A percentile compares a stretch with the other conserved stretches of the same genome.
Evolutionary conservation across 2,329 filamentous ascomycete species (phyloP).

Genomic region (Neofusicoccum ribis): DNA sequence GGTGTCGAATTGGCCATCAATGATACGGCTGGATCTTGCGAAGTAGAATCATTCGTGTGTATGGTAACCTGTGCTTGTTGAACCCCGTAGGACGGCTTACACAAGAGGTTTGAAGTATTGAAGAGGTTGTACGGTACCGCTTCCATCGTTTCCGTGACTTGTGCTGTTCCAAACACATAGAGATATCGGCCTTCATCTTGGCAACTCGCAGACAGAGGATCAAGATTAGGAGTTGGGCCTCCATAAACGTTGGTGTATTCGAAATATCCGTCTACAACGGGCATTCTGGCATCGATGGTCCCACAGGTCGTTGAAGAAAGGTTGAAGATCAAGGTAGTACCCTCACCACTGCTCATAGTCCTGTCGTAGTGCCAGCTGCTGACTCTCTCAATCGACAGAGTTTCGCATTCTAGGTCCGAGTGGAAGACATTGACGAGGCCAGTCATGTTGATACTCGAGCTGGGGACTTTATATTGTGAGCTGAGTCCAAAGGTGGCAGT

Average conservation of each 20-base stretch:
- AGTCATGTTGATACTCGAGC: neutral
- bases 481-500: neutral
- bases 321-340: neutral
- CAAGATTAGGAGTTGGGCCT: neutral
- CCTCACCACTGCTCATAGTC: neutral
- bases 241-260: neutral
- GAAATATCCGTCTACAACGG: neutral
- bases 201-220: too few relatives aligned
- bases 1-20: neutral
- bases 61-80: neutral
- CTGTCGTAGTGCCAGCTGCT: neutral
- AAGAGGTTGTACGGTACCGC: neutral
- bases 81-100: neutral
- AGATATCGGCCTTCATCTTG: neutral
- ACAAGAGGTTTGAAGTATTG: neutral
- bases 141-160: neutral
- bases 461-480: neutral
- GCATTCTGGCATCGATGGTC: neutral
- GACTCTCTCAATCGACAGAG: neutral
- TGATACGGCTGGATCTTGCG: neutral
- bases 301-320: neutral
- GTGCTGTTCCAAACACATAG: neutral
- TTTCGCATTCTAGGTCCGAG: neutral
- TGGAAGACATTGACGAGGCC: neutral
- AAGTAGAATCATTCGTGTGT: neutral